Percentiles rank a stretch among this genome's conserved stretches.
phyloP scores from a whole-genome alignment of 495 filamentous ascomycete species.

The Aspergillus panamensis region DNA sequence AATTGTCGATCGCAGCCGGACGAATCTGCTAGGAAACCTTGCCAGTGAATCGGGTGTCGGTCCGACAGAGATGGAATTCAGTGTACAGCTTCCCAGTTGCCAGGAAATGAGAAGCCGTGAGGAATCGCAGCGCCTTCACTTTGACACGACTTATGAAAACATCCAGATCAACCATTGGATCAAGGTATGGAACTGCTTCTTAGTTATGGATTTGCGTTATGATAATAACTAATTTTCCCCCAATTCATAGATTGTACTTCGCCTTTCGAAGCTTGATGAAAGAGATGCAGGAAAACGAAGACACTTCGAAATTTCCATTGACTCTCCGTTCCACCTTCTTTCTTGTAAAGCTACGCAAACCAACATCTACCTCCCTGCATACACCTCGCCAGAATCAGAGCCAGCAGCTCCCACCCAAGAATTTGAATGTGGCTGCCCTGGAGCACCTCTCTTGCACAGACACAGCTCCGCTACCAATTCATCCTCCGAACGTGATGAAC shows the following conservation, averaged over 20 bases:
- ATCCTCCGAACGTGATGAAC: conserved; percentile 29
- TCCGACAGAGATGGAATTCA: conserved; percentile 96
- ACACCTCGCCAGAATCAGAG: conserved; percentile 59
- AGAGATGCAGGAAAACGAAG: conserved; percentile 78
- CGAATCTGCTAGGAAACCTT: conserved; percentile 81
- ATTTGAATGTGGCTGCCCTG: conserved; percentile 74
- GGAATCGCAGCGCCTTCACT: conserved; percentile 69
- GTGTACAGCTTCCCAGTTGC: conserved; percentile 89
- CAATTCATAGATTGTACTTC: conserved; percentile 78
- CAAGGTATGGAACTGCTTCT: conserved; percentile 60
- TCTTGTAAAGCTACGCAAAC: conserved; percentile 90
- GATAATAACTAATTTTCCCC: not conserved
- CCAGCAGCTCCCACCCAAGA: conserved; percentile 45
- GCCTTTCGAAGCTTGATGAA: conserved; percentile 81
- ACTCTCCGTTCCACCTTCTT: conserved; percentile 93
- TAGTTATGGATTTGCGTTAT: not conserved
- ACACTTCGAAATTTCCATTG: conserved; percentile 98
- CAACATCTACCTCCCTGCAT: conserved; percentile 85
- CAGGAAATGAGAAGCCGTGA: conserved; percentile 79
- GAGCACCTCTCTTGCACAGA: conserved; percentile 47
- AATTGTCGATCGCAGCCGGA: conserved; percentile 49
- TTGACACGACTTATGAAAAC: conserved; percentile 93
- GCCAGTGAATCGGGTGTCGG: conserved; percentile 63
- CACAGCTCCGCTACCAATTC: conserved; percentile 39
- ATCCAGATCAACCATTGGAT: conserved; percentile 99